Percentiles rank a stretch among this genome's conserved stretches.
These are phyloP conservation scores for Chlorophyllum brunneum DNA, from an alignment of 768 basidiomycete genomes.

Conservation along the genomic window DNA sequence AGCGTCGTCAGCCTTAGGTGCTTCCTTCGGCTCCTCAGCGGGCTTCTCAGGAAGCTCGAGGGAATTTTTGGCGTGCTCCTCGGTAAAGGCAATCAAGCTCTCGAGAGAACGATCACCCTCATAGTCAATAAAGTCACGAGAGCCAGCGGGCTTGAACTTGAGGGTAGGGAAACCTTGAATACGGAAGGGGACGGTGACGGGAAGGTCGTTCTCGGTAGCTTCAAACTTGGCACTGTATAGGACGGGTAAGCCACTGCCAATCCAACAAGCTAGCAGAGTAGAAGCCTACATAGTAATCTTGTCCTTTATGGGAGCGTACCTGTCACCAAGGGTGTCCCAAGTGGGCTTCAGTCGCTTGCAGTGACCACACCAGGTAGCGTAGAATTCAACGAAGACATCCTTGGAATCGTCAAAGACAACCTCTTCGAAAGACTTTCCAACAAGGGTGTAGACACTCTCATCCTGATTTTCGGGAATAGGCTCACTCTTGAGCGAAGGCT, in stretches of 20 bases:
- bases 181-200: conserved; percentile 83
- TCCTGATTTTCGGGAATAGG: conserved; percentile 81
- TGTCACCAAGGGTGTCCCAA: conserved; percentile 89
- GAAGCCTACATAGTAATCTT: conserved; percentile 67
- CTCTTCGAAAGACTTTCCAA: conserved; percentile 86
- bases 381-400: conserved; percentile 97
- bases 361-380: conserved; percentile 95
- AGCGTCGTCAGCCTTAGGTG: conserved; percentile 21
- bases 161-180: conserved; percentile 89
- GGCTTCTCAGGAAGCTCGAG: conserved; percentile 36
- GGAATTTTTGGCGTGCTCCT: conserved; percentile 76
- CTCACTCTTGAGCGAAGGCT: conserved; percentile 86
- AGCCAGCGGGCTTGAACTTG: conserved; percentile 93
- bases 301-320: conserved; percentile 73
- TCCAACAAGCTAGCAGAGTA: not conserved
- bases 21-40: conserved; percentile 11
- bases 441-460: conserved; percentile 78
- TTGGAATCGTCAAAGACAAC: conserved; percentile 83
- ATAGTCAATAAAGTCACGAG: conserved; percentile 85
- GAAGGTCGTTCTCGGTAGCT: conserved; percentile 94
- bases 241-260: conserved; percentile 15
- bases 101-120: conserved; percentile 90
- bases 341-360: conserved; percentile 95
- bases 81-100: conserved; percentile 77
- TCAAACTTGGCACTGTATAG: conserved; percentile 85